phyloP scores from a whole-genome alignment of 2,329 filamentous ascomycete genomes.

The Blastomyces silverae region DNA sequence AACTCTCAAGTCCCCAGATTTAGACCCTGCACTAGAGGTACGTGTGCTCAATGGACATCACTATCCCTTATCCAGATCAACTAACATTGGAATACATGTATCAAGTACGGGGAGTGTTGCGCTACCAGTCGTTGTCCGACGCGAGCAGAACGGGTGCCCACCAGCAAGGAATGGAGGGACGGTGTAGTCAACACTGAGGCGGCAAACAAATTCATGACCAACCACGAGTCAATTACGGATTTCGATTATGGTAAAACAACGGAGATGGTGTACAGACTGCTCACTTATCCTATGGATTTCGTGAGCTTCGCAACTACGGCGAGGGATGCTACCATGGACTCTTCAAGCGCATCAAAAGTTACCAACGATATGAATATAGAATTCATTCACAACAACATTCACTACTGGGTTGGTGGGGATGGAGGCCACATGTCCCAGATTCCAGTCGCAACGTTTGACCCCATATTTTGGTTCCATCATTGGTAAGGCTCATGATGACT shows the following conservation, averaged over 20 bases:
- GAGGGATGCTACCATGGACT: conserved; percentile 3
- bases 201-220: neutral
- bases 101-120: conserved; percentile 4
- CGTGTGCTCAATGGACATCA: neutral
- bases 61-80: neutral
- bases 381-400: conserved; percentile 43
- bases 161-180: neutral
- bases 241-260: neutral
- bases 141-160: neutral
- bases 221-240: neutral
- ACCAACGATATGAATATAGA: conserved; percentile 24
- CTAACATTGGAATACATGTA: neutral
- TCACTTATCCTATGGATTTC: conserved; percentile 1
- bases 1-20: neutral
- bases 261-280: conserved; percentile 5
- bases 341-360: conserved; percentile 1
- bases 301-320: conserved; percentile 1
- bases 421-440: conserved; percentile 64
- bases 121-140: conserved; percentile 3
- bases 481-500: conserved; percentile 5
- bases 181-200: neutral
- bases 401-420: conserved; percentile 48
- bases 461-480: conserved; percentile 29
- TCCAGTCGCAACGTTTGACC: conserved; percentile 71
- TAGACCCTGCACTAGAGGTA: neutral